A percentile compares a stretch with the other conserved stretches of the same genome.
Evolutionary conservation across 1,139 yeast species (phyloP).

Genomic region (Diutina mesorugosa): DNA sequence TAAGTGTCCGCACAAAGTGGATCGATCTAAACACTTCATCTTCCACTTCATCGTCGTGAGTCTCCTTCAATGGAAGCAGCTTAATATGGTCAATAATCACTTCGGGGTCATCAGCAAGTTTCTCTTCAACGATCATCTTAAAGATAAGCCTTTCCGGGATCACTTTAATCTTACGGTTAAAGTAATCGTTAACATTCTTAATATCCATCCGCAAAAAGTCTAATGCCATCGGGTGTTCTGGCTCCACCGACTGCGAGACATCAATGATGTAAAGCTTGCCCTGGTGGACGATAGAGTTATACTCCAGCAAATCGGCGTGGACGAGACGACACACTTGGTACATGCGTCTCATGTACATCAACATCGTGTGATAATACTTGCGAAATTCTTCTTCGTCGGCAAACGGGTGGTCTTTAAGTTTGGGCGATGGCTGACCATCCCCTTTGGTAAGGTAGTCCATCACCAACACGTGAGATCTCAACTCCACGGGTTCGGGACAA

Average conservation of each 20-base stretch:
- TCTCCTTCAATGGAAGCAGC: neutral
- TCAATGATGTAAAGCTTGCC: conserved; percentile 77
- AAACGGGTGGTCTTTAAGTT: conserved; percentile 69
- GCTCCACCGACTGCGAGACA: conserved; percentile 96
- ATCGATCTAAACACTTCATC: conserved; percentile 84
- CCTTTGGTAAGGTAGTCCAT: conserved; percentile 86
- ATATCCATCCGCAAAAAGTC: conserved; percentile 96
- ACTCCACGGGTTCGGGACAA: conserved; percentile 82
- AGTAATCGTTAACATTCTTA: conserved; percentile 85
- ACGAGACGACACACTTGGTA: conserved; percentile 83
- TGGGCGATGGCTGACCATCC: conserved; percentile 77
- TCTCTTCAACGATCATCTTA: conserved; percentile 35
- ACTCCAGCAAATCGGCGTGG: conserved; percentile 95
- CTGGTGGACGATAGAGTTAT: conserved; percentile 81
- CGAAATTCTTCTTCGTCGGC: conserved; percentile 51
- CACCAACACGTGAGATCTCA: conserved; percentile 81
- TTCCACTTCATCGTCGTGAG: conserved; percentile 32
- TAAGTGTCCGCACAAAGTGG: conserved; percentile 68
- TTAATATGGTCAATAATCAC: neutral
- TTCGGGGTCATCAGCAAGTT: conserved; percentile 19
- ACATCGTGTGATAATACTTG: conserved; percentile 61
- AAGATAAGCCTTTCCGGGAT: conserved; percentile 76
- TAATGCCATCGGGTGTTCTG: conserved; percentile 93
- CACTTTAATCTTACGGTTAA: conserved; percentile 57
- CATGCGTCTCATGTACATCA: conserved; percentile 75